Evolutionary conservation across 257 asterid genomes (phyloP), one percentile per base, ranked within the genome.

Genomic region (Jacaranda copaia): DNA sequence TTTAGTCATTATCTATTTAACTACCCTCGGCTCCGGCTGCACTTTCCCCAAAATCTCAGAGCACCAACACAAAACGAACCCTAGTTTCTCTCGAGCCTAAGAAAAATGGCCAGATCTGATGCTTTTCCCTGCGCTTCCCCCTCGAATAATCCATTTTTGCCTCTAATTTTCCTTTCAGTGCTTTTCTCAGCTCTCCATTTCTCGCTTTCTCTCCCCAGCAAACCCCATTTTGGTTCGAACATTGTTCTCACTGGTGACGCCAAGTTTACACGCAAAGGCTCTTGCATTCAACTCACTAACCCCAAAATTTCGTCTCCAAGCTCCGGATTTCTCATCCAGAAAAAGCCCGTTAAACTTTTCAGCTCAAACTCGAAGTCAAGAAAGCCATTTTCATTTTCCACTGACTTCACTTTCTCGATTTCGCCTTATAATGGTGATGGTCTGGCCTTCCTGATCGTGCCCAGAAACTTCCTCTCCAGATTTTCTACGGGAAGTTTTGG

Each of bases 381-480:
- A 40, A 86, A 72, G 66, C 92, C 92, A 12, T 15, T 79, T 43
- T 93, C 97, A 6, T 89, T 93, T 80, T 87, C 96, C 40, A 82
- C 94, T 25, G 96, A 93, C 80, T 93, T 93, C 85, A 80, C 87
- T 3, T 93, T 93, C 86, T 84, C 91, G 18, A 82, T 93, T 35
- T 86, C 98, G 38, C 89, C 91, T 68, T 87, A 81, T 4, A 77
- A 62, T 36, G 96, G 92, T 1, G 92, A 85, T 48, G 97, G 96
- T 0, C 70, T 93, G 74, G 91, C 97, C 36, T 85, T 93, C 57
- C 63, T 93, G 25, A 46, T 91, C 10, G 84, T 85, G 38, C 92
- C 91, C 42, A 77, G 72, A 64, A 86, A 49, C 82, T 82, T 81
- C 61, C 63, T 70, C 40, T 69, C 83, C 14, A 82, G 66, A 32